Conservation (phyloP, 1,284 basidiomycete genomes). For the Gomphus bonarii region DNA sequence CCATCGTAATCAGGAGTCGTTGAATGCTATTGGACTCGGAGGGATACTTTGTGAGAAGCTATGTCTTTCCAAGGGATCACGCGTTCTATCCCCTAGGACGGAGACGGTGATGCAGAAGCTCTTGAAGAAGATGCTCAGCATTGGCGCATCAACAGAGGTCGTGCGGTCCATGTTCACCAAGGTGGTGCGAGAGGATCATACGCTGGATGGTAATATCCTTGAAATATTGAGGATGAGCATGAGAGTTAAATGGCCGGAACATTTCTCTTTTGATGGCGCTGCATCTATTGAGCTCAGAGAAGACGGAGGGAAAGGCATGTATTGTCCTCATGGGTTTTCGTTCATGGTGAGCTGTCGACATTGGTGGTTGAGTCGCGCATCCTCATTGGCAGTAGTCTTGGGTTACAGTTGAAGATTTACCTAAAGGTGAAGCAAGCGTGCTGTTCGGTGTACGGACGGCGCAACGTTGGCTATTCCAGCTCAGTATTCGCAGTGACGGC, state of each 20-base stretch:
- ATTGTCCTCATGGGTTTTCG: slow-evolving; percentile 46
- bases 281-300: slow-evolving; percentile 39
- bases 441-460: slow-evolving; percentile 19
- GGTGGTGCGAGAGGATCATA: slow-evolving; percentile 27
- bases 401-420: slow-evolving; percentile 54
- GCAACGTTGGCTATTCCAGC: slow-evolving; percentile 28
- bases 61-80: slow-evolving; percentile 16
- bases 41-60: slow-evolving; percentile 39
- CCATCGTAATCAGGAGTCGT: slow-evolving; percentile 57
- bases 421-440: slow-evolving; percentile 17
- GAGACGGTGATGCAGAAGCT: slow-evolving; percentile 41
- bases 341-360: slow-evolving; percentile 47
- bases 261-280: slow-evolving; percentile 53
- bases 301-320: slow-evolving; percentile 36
- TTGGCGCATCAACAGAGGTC: slow-evolving; percentile 55
- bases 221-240: slow-evolving; percentile 58
- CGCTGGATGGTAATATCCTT: slow-evolving; percentile 49
- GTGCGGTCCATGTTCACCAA: slow-evolving; percentile 49
- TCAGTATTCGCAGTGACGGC: slow-evolving; percentile 46
- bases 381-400: slow-evolving; percentile 37
- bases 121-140: slow-evolving; percentile 52
- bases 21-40: slow-evolving; percentile 48
- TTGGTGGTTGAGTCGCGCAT: not conserved
- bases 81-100: not conserved
- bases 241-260: slow-evolving; percentile 63